Evolutionary conservation across 805 yeast species (phyloP).

Genomic region (Candida golubevii): DNA sequence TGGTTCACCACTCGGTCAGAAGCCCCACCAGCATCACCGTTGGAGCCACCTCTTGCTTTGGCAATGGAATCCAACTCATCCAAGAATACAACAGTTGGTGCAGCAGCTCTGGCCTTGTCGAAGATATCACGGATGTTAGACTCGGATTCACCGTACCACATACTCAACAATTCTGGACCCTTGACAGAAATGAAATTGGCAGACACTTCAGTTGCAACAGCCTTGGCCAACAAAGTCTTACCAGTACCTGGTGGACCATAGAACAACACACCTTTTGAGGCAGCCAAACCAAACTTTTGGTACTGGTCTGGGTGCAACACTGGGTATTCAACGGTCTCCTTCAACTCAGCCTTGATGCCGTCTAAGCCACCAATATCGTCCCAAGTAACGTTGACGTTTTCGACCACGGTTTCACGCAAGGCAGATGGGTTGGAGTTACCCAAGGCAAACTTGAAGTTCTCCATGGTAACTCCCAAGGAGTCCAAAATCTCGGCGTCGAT

Average conservation of each 20-base stretch:
- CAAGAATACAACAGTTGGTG: constrained; percentile 97
- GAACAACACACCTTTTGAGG: constrained; percentile 97
- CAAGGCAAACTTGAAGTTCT: constrained; percentile 94
- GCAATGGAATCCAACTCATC: constrained; percentile 99
- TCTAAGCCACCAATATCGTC: constrained; percentile 99
- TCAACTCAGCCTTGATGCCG: constrained; percentile 90
- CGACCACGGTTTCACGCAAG: constrained; percentile 98
- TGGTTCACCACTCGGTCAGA: constrained; percentile 95
- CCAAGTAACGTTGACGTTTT: constrained; percentile 98
- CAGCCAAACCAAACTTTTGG: constrained; percentile 95
- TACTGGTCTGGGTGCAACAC: constrained; percentile 98
- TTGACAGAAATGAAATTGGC: constrained; percentile 97
- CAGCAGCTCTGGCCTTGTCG: constrained; percentile 98
- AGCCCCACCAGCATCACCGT: constrained; percentile 88
- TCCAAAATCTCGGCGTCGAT: constrained; percentile 96
- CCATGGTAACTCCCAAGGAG: constrained; percentile 97
- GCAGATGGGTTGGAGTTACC: constrained; percentile 99
- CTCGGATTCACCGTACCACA: constrained; percentile 99
- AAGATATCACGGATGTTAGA: constrained; percentile 96
- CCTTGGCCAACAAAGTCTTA: constrained; percentile 96
- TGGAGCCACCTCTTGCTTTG: constrained; percentile 83
- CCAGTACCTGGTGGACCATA: constrained; percentile 99
- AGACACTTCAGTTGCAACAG: constrained; percentile 98
- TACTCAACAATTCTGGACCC: constrained; percentile 94
- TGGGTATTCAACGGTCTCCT: constrained; percentile 98